Conservation (phyloP, 1,284 basidiomycete species). For the Marasmius oreades region DNA sequence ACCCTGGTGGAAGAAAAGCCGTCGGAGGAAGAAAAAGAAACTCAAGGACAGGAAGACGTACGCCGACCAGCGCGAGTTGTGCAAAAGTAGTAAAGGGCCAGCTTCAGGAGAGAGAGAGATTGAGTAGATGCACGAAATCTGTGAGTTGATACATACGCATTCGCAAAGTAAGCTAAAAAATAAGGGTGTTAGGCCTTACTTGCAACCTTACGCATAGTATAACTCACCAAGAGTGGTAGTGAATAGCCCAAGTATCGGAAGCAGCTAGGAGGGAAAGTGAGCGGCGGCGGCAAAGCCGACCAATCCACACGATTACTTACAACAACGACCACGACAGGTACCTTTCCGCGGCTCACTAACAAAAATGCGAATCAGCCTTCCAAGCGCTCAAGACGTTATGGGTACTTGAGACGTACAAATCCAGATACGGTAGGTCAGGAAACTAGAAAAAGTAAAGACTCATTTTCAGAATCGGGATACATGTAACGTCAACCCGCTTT, state of each 20-base stretch:
- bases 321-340: slow-evolving; percentile 1
- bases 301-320: slow-evolving; percentile 5
- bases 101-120: too few relatives aligned
- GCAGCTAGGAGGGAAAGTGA: background rate
- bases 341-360: slow-evolving; percentile 10
- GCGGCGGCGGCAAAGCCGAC: too few relatives aligned
- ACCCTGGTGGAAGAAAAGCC: too few relatives aligned
- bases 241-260: background rate
- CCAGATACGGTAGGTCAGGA: slow-evolving; percentile 13
- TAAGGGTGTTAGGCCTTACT: background rate
- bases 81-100: background rate
- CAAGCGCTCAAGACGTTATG: background rate
- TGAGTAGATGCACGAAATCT: too few relatives aligned
- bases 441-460: too few relatives aligned
- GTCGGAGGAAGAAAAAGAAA: too few relatives aligned
- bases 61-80: background rate
- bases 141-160: background rate
- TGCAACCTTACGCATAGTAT: background rate
- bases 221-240: background rate
- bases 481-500: too few relatives aligned
- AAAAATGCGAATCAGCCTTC: background rate
- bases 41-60: too few relatives aligned
- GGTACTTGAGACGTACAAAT: slow-evolving; percentile 1
- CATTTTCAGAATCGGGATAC: too few relatives aligned
- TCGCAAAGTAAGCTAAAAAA: background rate